phyloP scores from a whole-genome alignment of 257 asterid genomes.

The Solanum stenotomum region DNA sequence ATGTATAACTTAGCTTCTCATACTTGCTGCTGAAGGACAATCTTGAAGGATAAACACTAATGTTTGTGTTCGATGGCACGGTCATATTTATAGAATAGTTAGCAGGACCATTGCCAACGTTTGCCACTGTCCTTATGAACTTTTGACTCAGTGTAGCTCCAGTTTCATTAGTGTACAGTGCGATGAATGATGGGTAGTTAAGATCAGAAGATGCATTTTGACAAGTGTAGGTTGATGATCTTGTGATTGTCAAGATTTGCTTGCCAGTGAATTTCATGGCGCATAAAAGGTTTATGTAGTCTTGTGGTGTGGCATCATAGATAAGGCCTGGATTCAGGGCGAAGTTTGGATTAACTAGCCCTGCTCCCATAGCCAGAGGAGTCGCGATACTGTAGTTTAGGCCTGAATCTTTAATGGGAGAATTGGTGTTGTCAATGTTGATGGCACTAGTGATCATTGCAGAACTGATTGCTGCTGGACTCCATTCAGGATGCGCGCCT shows the following conservation, averaged over 20 bases:
- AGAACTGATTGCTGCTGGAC: neutral
- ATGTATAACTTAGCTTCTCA: conserved; percentile 26
- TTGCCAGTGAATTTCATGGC: neutral
- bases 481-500: neutral
- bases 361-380: conserved; percentile 4
- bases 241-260: neutral
- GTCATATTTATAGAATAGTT: conserved; percentile 18
- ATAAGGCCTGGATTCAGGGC: neutral
- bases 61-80: conserved; percentile 16
- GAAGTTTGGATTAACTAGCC: neutral
- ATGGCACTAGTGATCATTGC: neutral
- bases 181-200: neutral
- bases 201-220: neutral
- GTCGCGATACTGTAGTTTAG: neutral
- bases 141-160: neutral
- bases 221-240: neutral
- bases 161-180: neutral
- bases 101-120: conserved; percentile 26
- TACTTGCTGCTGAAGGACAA: conserved; percentile 23
- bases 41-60: conserved; percentile 20
- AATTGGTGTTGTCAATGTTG: neutral
- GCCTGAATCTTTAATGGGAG: neutral
- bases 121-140: neutral
- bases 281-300: neutral
- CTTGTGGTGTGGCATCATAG: neutral